These are phyloP conservation scores for Sutorius australiensis DNA, from an alignment of 768 basidiomycete genomes.

Conservation along the genomic window DNA sequence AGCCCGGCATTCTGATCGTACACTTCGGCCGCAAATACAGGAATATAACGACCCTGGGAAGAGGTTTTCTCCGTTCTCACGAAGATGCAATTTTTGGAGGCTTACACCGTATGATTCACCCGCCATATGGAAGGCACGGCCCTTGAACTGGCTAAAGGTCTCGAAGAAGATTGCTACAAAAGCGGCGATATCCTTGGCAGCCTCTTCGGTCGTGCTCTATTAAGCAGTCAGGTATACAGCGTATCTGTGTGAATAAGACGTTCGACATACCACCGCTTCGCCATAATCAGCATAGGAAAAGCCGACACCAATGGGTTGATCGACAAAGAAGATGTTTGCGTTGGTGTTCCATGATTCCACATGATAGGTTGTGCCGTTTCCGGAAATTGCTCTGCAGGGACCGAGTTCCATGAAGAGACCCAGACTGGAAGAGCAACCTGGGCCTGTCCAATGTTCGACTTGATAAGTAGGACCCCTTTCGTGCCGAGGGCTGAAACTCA, in stretches of 20 bases:
- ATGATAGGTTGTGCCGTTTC: slow-evolving; percentile 49
- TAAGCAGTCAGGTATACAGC: not conserved
- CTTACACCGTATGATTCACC: slow-evolving; percentile 54
- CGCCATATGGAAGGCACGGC: slow-evolving; percentile 58
- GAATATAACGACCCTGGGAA: slow-evolving; percentile 48
- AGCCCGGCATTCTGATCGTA: slow-evolving; percentile 47
- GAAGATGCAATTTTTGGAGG: not conserved
- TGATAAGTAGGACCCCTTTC: not conserved
- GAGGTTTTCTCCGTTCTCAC: not conserved
- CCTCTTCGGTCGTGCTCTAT: slow-evolving; percentile 62
- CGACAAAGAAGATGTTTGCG: slow-evolving; percentile 48
- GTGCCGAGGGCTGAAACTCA: slow-evolving; percentile 26
- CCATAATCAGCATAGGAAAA: slow-evolving; percentile 45
- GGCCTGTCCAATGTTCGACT: slow-evolving; percentile 28
- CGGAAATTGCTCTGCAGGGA: slow-evolving; percentile 60
- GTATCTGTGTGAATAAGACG: not conserved
- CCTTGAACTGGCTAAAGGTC: slow-evolving; percentile 67
- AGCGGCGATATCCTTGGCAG: slow-evolving; percentile 65
- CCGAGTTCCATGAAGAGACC: slow-evolving; percentile 75
- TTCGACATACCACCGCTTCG: slow-evolving; percentile 35
- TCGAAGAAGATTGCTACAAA: slow-evolving; percentile 75
- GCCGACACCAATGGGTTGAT: slow-evolving; percentile 44
- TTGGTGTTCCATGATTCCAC: slow-evolving; percentile 66
- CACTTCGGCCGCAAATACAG: slow-evolving; percentile 45
- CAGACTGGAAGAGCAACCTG: slow-evolving; percentile 54